A percentile compares a stretch with the other conserved stretches of the same genome.
Conservation (phyloP, 306 rosid genomes). For the Prunus fruticosa region DNA sequence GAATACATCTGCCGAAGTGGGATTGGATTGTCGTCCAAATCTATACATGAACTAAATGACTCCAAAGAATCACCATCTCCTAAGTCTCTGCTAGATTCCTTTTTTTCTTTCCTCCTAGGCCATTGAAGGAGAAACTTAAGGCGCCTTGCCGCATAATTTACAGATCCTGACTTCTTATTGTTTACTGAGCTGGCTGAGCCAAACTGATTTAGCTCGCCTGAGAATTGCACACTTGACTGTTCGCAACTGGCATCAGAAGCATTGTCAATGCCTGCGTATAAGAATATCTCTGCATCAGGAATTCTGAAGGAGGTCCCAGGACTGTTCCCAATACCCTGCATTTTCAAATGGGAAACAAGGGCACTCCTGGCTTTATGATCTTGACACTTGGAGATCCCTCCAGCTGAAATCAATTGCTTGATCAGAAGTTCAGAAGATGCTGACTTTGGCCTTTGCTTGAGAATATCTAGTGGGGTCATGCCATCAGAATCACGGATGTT, state of each 20-base stretch:
- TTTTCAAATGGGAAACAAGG: conserved; percentile 57
- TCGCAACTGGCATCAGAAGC: conserved; percentile 45
- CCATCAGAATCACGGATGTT: conserved; percentile 60
- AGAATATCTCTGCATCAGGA: conserved; percentile 88
- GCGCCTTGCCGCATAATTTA: conserved; percentile 37
- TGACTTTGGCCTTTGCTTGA: conserved; percentile 55
- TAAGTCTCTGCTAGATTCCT: conserved; percentile 22
- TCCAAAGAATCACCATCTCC: conserved; percentile 47
- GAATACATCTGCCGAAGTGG: conserved; percentile 71
- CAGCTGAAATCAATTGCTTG: conserved; percentile 63
- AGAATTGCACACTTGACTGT: conserved; percentile 37
- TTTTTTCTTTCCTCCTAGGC: conserved; percentile 56
- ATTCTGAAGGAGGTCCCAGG: conserved; percentile 90
- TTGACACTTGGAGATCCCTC: conserved; percentile 52
- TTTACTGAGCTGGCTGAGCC: conserved; percentile 39
- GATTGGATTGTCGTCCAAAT: conserved; percentile 39
- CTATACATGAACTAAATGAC: conserved; percentile 31
- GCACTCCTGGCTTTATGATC: conserved; percentile 46
- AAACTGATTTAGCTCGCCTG: conserved; percentile 40
- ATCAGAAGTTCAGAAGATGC: conserved; percentile 70
- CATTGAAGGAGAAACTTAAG: conserved; percentile 66
- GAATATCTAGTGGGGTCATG: conserved; percentile 78
- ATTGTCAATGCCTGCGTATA: conserved; percentile 70
- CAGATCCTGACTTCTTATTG: conserved; percentile 43
- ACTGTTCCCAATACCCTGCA: conserved; percentile 60